Evolutionary conservation across 805 yeast species (phyloP), one percentile per base, ranked within the genome.

Genomic region (Barnettozyma botsteinii): DNA sequence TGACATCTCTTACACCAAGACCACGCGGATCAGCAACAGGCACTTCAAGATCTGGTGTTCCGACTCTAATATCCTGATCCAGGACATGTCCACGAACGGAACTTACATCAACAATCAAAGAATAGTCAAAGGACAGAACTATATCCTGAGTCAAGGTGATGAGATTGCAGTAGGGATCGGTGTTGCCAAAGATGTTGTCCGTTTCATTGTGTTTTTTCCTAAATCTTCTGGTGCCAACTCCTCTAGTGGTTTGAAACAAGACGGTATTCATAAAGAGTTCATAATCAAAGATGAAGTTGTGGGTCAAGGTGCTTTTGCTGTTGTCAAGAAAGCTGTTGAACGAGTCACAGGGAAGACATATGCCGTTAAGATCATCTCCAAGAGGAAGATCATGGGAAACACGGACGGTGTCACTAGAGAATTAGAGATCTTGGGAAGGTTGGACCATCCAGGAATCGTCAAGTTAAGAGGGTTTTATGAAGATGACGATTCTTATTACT

Each of bases 271-370:
- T 51, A 75, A 73, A 43, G 78, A 82, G 53, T 93, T 81, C 60
- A 82, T 85, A 12, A 77, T 91, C 17, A 75, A 81, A 43, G 85
- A 82, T 56, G 95, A 85, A 53, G 80, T 85, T 13, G 85, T 91
- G 2, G 98, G 98, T 1, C 93, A 87, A 52, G 98, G 98, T n/a
- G 98, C 98, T 9, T 91, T 91, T 71, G 98, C 98, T 6, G 84
- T 89, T 2, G 98, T 93, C 22, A 82, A 87, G 50, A 86, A 86
- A 57, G 96, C 94, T 5, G 78, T 89, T 1, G 93, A 88, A 54
- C 73, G 97, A 46, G 62, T 76, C 7, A 79, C 95, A 0, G 98
- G 98, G 12, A 78, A 80, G 49, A 75, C 91, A 5, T 88, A 68
- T 60, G 98, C 98, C 0, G 95, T 86, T 14, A 93, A 93, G 57